Conservation (phyloP, 2,329 filamentous ascomycete species). For the Didymella pomorum region DNA sequence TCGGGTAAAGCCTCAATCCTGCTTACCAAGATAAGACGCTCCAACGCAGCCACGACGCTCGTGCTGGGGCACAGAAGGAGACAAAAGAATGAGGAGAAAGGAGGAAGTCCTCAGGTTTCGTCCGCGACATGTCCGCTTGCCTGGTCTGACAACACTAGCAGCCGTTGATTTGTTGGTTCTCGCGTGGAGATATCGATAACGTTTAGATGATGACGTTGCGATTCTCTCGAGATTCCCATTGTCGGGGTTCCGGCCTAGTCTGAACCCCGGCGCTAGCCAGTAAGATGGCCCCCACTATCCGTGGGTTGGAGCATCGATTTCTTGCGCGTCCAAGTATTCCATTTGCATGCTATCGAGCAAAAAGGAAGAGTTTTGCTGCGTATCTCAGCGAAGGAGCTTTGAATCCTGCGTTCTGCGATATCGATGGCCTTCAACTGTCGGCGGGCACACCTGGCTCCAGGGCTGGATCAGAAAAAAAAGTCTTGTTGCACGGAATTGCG, state of each 20-base stretch:
- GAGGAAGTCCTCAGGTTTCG: slow-evolving; percentile 3
- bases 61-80: neutral
- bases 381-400: neutral
- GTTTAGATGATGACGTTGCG: slow-evolving; percentile 17
- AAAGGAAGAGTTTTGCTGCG: neutral
- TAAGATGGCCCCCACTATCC: neutral
- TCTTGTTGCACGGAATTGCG: neutral
- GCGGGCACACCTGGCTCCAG: neutral
- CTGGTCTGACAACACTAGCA: slow-evolving; percentile 8
- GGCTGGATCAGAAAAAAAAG: neutral
- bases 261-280: slow-evolving; percentile 8
- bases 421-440: neutral
- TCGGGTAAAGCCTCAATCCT: slow-evolving; percentile 20
- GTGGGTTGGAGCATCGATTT: neutral
- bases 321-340: neutral
- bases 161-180: slow-evolving; percentile 6
- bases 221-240: slow-evolving; percentile 5
- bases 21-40: slow-evolving; percentile 34
- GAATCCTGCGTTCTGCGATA: neutral
- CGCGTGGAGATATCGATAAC: slow-evolving; percentile 11
- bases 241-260: slow-evolving; percentile 10
- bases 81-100: neutral
- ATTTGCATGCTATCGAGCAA: neutral
- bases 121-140: slow-evolving; percentile 31
- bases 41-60: slow-evolving; percentile 1